A percentile compares a stretch with the other conserved stretches of the same genome.
Conservation (phyloP, 2,329 filamentous ascomycete species). For the Dactylonectria macrodidyma region DNA sequence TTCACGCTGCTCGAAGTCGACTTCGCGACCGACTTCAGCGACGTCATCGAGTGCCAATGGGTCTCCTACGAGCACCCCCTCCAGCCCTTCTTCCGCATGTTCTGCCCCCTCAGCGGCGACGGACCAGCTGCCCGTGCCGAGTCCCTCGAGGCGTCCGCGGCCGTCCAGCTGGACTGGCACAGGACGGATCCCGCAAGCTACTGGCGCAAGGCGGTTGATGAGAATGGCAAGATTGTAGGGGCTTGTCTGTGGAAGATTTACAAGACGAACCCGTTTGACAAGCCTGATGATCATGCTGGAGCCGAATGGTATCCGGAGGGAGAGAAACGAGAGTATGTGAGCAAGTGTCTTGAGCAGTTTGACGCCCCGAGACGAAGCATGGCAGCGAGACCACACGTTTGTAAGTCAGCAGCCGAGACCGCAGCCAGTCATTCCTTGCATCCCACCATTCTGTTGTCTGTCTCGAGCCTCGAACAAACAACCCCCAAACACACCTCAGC, state of each 20-base stretch:
- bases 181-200: constrained; percentile 34
- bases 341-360: constrained; percentile 35
- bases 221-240: constrained; percentile 37
- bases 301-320: constrained; percentile 40
- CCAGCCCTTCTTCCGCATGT: constrained; percentile 41
- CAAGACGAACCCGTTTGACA: constrained; percentile 31
- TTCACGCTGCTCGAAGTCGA: constrained; percentile 39
- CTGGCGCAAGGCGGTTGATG: constrained; percentile 37
- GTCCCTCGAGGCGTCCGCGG: constrained; percentile 31
- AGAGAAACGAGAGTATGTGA: constrained; percentile 38
- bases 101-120: constrained; percentile 35
- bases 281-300: constrained; percentile 25
- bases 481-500: too few relatives aligned
- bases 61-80: constrained; percentile 33
- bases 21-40: constrained; percentile 33
- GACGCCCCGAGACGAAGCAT: constrained; percentile 37
- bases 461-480: too few relatives aligned
- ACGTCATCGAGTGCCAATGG: constrained; percentile 42
- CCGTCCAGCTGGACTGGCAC: constrained; percentile 32
- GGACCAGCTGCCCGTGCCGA: constrained; percentile 26
- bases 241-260: constrained; percentile 44
- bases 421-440: not conserved
- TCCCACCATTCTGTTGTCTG: too few relatives aligned
- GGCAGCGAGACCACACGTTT: constrained; percentile 41
- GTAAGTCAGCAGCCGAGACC: constrained; percentile 17